Conservation (phyloP, 345 rosid species). For the Eucalyptus sideroxylon region DNA sequence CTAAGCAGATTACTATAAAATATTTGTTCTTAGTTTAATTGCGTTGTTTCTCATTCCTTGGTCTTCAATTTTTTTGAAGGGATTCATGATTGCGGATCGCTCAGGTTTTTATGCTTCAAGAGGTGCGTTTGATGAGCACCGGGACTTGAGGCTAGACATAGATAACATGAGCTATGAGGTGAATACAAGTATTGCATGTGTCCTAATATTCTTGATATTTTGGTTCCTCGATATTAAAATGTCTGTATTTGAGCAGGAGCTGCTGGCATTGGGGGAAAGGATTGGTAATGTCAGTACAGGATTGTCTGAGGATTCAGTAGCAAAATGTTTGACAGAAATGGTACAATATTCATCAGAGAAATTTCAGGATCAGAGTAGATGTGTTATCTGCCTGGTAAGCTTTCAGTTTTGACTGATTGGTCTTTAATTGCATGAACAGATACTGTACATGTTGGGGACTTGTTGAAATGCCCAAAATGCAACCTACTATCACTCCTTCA, state of each 20-base stretch:
- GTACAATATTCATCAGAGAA: constrained; percentile 17
- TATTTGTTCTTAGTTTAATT: neutral
- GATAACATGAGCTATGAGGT: constrained; percentile 94
- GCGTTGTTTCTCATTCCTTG: neutral
- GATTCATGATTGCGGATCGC: constrained; percentile 38
- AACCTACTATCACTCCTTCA: neutral
- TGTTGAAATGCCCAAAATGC: neutral
- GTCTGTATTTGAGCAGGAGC: constrained; percentile 36
- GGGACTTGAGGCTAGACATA: constrained; percentile 81
- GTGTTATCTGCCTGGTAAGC: constrained; percentile 86
- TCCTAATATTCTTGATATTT: neutral
- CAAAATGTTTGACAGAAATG: constrained; percentile 44
- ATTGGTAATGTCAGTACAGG: constrained; percentile 84
- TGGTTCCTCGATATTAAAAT: neutral
- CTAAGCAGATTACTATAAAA: neutral
- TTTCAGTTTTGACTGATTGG: neutral
- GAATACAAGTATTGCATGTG: neutral
- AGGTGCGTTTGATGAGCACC: constrained; percentile 50
- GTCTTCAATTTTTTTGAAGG: constrained; percentile 23
- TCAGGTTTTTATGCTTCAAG: constrained; percentile 42
- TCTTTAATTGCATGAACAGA: neutral
- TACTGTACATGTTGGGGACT: neutral
- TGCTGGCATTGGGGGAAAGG: constrained; percentile 82
- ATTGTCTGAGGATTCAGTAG: constrained; percentile 42
- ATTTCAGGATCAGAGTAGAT: constrained; percentile 35